Percentiles rank a stretch among this genome's conserved stretches.
phyloP scores from a whole-genome alignment of 495 filamentous ascomycete genomes.

The Cercophora samala region DNA sequence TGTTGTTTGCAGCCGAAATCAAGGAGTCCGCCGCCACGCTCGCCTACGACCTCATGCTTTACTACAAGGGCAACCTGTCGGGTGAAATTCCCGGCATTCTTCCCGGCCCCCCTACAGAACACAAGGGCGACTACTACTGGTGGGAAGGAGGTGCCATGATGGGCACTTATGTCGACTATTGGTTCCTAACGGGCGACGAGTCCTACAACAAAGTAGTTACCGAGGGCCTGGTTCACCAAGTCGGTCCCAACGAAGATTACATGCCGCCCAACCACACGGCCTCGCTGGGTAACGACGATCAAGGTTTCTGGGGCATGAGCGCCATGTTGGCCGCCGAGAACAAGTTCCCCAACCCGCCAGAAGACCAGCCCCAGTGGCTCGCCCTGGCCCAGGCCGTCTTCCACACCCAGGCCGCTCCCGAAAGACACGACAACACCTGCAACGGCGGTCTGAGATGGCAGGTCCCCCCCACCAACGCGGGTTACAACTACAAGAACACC shows the following conservation, averaged over 20 bases:
- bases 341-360: constrained; percentile 60
- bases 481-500: constrained; percentile 83
- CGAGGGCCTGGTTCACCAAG: constrained; percentile 61
- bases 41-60: constrained; percentile 62
- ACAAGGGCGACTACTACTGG: constrained; percentile 57
- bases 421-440: constrained; percentile 58
- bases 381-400: constrained; percentile 72
- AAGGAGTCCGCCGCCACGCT: constrained; percentile 58
- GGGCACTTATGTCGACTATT: constrained; percentile 66
- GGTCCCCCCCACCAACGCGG: constrained; percentile 69
- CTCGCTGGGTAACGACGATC: constrained; percentile 76
- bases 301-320: constrained; percentile 80
- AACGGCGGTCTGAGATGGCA: constrained; percentile 76
- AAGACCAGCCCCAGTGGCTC: constrained; percentile 66
- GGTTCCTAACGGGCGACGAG: constrained; percentile 63
- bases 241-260: constrained; percentile 56
- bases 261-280: constrained; percentile 69
- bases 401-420: constrained; percentile 63
- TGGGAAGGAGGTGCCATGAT: constrained; percentile 51
- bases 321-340: constrained; percentile 73
- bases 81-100: constrained; percentile 66
- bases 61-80: constrained; percentile 60
- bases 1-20: constrained; percentile 51
- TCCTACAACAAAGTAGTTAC: constrained; percentile 59
- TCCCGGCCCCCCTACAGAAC: constrained; percentile 46